Evolutionary conservation across 768 basidiomycete genomes (phyloP), one percentile per base, ranked within the genome.

Genomic region (Strobilomyces dryophilus): DNA sequence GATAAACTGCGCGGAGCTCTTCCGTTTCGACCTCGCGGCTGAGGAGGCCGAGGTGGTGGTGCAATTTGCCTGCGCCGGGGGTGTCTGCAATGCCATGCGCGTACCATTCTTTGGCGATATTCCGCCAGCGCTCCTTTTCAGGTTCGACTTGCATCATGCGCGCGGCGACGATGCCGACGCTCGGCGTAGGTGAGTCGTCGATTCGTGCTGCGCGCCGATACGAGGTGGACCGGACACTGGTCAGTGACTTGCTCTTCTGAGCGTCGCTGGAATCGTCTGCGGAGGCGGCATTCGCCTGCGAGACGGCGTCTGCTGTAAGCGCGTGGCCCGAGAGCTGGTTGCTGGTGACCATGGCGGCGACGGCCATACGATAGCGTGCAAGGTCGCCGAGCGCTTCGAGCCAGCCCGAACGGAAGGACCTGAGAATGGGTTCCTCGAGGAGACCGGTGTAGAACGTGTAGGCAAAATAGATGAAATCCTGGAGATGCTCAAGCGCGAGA

Each of bases 331-430:
- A 65, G 17, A 74, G 71, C 5, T 77, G 64, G 32, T 73, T 76
- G 26, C 79, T 77, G 26, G 80, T 77, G 27, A 89, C 78, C 78
- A 93, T 84, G 31, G 84, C 86, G n/a, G 92, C 89, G n/a, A 98
- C 90, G 1, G 88, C 87, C 90, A 97, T 95, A 47, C 89, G 82
- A 68, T 98, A 98, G 34, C 95, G 79, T 0, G 97, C 93, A 29
- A 99, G 79, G 70, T 99, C 97, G 21, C 97, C 97, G 15, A 99
- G 83, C 4, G 95, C 92, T 68, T 99, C 97, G 47, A 98, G 81
- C 97, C 97, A 99, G 17, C 86, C 85, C 2, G 81, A 74, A 53
- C 85, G 83, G 75, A 92, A 97, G 8, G 73, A 67, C 2, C 67
- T 71, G 42, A 98, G 78, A 1, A 75, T 77, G 9, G 79, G 82